Evolutionary conservation across 2,329 filamentous ascomycete species (phyloP).

Genomic region (Xylaria sp.): DNA sequence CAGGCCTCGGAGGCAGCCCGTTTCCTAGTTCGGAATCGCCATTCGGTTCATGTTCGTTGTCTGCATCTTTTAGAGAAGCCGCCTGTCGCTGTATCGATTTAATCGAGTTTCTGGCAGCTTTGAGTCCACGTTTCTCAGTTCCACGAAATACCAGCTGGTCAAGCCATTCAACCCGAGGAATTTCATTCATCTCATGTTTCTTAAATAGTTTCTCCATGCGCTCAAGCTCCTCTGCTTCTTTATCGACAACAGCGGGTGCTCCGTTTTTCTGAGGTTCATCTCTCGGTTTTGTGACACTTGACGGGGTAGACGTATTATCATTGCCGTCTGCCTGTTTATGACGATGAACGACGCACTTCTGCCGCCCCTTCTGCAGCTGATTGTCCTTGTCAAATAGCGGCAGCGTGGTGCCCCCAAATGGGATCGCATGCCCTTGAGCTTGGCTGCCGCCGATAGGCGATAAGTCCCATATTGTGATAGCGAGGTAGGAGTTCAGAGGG

Average conservation of each 20-base stretch:
- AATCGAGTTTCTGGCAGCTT: conserved; percentile 71
- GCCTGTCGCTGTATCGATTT: conserved; percentile 65
- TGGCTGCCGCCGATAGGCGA: conserved; percentile 79
- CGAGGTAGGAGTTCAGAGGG: conserved; percentile 82
- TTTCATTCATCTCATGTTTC: conserved; percentile 98
- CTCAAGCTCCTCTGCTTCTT: conserved; percentile 85
- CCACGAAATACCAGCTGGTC: conserved; percentile 93
- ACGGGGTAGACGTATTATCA: conserved; percentile 81
- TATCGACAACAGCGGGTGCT: conserved; percentile 60
- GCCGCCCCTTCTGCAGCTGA: conserved; percentile 87
- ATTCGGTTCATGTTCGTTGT: conserved; percentile 51
- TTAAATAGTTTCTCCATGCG: conserved; percentile 91
- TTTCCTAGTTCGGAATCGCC: conserved; percentile 47
- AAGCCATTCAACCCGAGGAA: conserved; percentile 91
- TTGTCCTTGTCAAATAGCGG: conserved; percentile 93
- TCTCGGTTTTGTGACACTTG: conserved; percentile 66
- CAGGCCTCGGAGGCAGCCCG: conserved; percentile 59
- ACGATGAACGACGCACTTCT: conserved; percentile 88
- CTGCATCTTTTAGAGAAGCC: conserved; percentile 47
- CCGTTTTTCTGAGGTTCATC: conserved; percentile 62
- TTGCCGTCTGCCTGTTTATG: conserved; percentile 87
- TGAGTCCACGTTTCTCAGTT: conserved; percentile 79
- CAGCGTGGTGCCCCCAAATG: conserved; percentile 94
- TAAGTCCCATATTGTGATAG: conserved; percentile 95
- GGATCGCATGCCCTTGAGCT: conserved; percentile 80